Conservation (phyloP, 2,329 filamentous ascomycete species). For the Neurospora sp. region DNA sequence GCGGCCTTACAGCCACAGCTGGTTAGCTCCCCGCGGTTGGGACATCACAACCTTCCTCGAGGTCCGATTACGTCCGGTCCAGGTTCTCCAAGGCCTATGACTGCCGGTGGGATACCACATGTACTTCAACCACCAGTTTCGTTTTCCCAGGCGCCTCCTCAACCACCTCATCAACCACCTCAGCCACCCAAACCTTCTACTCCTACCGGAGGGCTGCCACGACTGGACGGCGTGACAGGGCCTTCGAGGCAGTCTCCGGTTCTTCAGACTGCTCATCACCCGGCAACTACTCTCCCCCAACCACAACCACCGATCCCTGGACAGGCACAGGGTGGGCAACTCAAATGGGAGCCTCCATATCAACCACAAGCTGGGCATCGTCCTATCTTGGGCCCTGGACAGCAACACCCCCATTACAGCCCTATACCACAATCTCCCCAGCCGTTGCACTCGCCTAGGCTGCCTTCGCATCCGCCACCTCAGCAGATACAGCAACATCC, state of each 20-base stretch:
- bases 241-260: constrained; percentile 19
- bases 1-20: constrained; percentile 6
- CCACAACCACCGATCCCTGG: background rate
- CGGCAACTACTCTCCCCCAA: constrained; percentile 17
- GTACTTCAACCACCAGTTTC: constrained; percentile 29
- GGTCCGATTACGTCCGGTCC: constrained; percentile 1
- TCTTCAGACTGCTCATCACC: constrained; percentile 13
- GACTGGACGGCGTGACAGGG: constrained; percentile 23
- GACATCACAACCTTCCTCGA: constrained; percentile 4
- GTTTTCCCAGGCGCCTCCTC: constrained; percentile 20
- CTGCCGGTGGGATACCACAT: constrained; percentile 14
- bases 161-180: constrained; percentile 19
- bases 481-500: constrained; percentile 6
- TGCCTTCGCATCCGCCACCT: constrained; percentile 5
- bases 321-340: constrained; percentile 12
- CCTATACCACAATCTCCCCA: constrained; percentile 8
- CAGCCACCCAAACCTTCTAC: constrained; percentile 18
- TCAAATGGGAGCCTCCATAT: constrained; percentile 33
- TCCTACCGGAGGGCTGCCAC: constrained; percentile 23
- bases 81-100: constrained; percentile 8
- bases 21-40: constrained; percentile 8
- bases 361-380: constrained; percentile 19
- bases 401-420: constrained; percentile 1
- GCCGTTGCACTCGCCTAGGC: constrained; percentile 2
- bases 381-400: background rate